phyloP scores from a whole-genome alignment of 768 basidiomycete species.

The Boletus bicolor region DNA sequence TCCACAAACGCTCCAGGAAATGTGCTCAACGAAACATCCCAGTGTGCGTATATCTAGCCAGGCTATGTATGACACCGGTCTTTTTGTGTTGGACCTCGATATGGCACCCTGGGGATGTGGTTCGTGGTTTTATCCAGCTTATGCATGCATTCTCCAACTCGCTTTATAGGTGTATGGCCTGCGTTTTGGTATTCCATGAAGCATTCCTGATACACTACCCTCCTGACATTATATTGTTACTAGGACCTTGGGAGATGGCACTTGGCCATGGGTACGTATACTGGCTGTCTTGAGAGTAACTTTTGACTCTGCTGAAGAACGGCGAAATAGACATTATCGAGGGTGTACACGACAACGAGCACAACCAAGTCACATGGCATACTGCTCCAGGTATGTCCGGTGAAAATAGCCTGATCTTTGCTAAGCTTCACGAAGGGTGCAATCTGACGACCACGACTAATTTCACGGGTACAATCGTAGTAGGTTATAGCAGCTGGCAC shows the following conservation, averaged over 20 bases:
- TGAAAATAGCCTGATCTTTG: neutral
- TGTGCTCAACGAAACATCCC: neutral
- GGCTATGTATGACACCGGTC: conserved; percentile 64
- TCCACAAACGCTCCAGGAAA: neutral
- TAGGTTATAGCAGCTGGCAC: conserved; percentile 32
- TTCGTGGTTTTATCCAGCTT: conserved; percentile 17
- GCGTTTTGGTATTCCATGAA: conserved; percentile 61
- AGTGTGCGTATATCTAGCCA: conserved; percentile 78
- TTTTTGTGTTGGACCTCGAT: conserved; percentile 81
- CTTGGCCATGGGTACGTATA: conserved; percentile 61
- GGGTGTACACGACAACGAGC: conserved; percentile 80
- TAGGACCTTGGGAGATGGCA: conserved; percentile 43
- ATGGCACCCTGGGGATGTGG: conserved; percentile 90
- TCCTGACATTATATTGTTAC: conserved; percentile 5
- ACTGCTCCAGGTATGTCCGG: conserved; percentile 51
- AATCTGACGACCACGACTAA: conserved; percentile 48
- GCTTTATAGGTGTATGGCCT: conserved; percentile 67
- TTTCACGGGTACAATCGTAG: conserved; percentile 64
- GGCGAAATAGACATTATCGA: conserved; percentile 86
- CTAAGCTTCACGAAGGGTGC: conserved; percentile 45
- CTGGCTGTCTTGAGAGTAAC: neutral
- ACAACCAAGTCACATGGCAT: conserved; percentile 84
- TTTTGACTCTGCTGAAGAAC: conserved; percentile 38
- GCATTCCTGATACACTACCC: neutral
- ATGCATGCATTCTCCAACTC: conserved; percentile 1